These are phyloP conservation scores for Pleurotus citrinopileatus DNA, from an alignment of 768 basidiomycete genomes.

Conservation along the genomic window DNA sequence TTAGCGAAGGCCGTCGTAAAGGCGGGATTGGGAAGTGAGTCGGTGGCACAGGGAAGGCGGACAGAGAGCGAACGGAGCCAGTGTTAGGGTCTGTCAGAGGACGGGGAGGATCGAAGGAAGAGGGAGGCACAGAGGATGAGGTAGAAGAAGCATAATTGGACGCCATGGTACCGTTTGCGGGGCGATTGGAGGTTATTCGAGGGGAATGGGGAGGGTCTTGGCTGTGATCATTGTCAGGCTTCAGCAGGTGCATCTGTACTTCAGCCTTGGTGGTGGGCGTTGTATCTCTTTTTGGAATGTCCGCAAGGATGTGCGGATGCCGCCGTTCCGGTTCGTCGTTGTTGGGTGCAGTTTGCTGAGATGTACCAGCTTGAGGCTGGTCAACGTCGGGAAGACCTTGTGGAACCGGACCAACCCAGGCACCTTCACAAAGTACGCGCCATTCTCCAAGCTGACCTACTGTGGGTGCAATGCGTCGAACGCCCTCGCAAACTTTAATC, in stretches of 20 bases:
- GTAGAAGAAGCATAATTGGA: slow-evolving; percentile 16
- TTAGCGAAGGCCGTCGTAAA: slow-evolving; percentile 23
- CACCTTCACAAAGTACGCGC: slow-evolving; percentile 72
- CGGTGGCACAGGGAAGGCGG: slow-evolving; percentile 72
- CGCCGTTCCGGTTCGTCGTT: slow-evolving; percentile 2
- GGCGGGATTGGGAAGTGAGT: slow-evolving; percentile 69
- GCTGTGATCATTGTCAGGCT: too few species aligned
- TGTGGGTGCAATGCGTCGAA: slow-evolving; percentile 62
- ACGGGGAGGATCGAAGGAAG: slow-evolving; percentile 31
- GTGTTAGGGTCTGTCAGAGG: slow-evolving; percentile 37
- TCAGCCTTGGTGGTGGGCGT: neutral
- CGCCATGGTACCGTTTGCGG: slow-evolving; percentile 3
- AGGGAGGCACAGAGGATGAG: slow-evolving; percentile 33
- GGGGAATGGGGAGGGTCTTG: too few species aligned
- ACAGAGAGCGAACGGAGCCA: slow-evolving; percentile 64
- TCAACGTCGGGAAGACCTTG: slow-evolving; percentile 36
- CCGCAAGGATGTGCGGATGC: neutral
- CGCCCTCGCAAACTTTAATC: slow-evolving; percentile 67
- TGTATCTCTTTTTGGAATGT: neutral
- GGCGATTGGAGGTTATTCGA: slow-evolving; percentile 12
- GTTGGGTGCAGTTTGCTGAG: neutral
- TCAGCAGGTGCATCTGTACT: neutral
- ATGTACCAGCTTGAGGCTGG: slow-evolving; percentile 2
- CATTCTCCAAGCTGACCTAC: slow-evolving; percentile 74
- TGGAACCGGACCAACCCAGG: slow-evolving; percentile 58